Evolutionary conservation across 305 asterid species (phyloP).

Genomic region (Solanum hybrid): DNA sequence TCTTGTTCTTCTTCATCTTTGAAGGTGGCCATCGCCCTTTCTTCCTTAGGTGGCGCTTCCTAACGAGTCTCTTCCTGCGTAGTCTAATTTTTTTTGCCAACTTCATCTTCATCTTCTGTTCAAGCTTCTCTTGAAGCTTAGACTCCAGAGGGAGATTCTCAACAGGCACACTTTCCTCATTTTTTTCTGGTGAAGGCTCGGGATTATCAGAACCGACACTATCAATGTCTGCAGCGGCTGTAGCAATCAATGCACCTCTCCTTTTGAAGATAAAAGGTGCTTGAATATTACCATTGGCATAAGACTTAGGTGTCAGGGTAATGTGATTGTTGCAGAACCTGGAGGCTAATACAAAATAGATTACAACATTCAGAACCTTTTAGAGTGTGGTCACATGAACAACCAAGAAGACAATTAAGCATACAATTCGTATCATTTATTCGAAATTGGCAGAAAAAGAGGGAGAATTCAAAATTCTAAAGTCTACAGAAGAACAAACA

Average conservation of each 20-base stretch:
- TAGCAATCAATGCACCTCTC: neutral
- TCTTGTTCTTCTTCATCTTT: slow-evolving; percentile 65
- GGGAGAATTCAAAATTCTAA: neutral
- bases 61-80: slow-evolving; percentile 59
- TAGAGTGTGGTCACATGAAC: neutral
- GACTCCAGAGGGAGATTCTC: slow-evolving; percentile 65
- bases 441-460: neutral
- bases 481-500: neutral
- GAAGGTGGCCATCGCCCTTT: slow-evolving; percentile 83
- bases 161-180: slow-evolving; percentile 27
- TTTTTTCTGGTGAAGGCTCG: slow-evolving; percentile 7
- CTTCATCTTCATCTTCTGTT: slow-evolving; percentile 52
- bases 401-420: neutral
- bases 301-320: neutral
- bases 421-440: neutral
- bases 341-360: neutral
- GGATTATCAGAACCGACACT: slow-evolving; percentile 16
- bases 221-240: slow-evolving; percentile 8
- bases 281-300: neutral
- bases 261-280: neutral
- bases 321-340: neutral
- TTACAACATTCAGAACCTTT: neutral
- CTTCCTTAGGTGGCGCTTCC: slow-evolving; percentile 72
- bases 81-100: slow-evolving; percentile 61
- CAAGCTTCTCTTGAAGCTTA: slow-evolving; percentile 39